Base-by-base conservation (phyloP, 2,329 filamentous ascomycete species). In the Pseudocercospora pini-densiflorae region DNA sequence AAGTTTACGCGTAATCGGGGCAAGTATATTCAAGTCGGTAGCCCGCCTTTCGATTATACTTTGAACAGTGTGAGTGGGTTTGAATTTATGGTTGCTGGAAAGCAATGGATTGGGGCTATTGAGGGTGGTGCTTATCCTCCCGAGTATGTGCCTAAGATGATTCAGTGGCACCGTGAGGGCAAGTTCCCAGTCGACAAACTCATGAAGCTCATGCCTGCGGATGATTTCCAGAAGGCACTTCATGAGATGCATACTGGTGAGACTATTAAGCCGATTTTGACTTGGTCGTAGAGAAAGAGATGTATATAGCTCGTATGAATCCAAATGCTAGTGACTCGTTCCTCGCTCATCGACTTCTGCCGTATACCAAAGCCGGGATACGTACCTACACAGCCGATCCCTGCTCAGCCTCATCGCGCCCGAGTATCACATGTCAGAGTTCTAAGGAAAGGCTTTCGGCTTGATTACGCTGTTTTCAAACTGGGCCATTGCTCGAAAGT, bases 11-110 rank as follows among this genome's bases (percentile, higher is more conserved):
- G 81, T 12, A 79, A 80, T 31, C 79, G 79, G 64, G 85, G 84
- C 1, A 82, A 82, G 66, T 78, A 85, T 27, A 79, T 86, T 5
- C 82, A 85, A 68, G 81, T 87, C 19, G 85, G 85, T 0, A 81
- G 81, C 0, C 79, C 84, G 5, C 79, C 81, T 47, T 78, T 81
- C 2, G 80, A 81, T 1, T 76, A 79, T 5, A 77, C 78, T n/a
- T 64, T 86, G 21, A 66, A 63, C 21, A 75, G 75, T 3, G 67
- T 87, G 3, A 78, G 80, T 7, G 77, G 83, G 47, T 80, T 81
- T 19, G 74, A 76, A 14, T 82, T 85, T 64, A 82, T 87, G 80
- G 76, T 78, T 9, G 75, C 74, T 12, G 84, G 83, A 0, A 85
- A 84, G 67, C 79, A 79, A 40, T 83, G 82, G 47, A 81, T 84